Evolutionary conservation across 257 asterid species (phyloP).

Genomic region (Penstemon barbatus): DNA sequence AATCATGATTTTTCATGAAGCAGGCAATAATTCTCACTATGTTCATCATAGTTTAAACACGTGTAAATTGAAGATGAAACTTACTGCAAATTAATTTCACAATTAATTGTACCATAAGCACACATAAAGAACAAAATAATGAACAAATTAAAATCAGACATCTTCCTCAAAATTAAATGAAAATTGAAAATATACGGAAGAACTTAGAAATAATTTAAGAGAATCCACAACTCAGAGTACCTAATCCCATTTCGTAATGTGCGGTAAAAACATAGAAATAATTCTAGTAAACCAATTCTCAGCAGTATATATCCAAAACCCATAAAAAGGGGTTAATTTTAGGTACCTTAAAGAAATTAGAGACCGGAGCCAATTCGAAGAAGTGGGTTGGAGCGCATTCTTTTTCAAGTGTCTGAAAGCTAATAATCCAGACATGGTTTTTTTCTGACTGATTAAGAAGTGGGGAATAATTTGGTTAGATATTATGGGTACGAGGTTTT

Average conservation of each 20-base stretch:
- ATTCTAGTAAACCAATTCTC: not conserved
- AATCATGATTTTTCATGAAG: not conserved
- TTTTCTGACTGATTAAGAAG: too few relatives aligned
- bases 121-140: not conserved
- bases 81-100: not conserved
- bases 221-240: too few relatives aligned
- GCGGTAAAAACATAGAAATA: not conserved
- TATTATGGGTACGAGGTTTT: too few relatives aligned
- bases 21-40: not conserved
- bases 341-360: conserved; percentile 42
- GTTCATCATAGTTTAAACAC: not conserved
- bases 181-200: not conserved
- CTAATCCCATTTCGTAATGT: not conserved
- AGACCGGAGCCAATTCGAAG: conserved; percentile 26
- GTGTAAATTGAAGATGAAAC: not conserved
- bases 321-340: not conserved
- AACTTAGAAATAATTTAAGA: too few relatives aligned
- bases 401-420: conserved; percentile 42
- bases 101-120: not conserved
- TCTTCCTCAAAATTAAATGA: not conserved
- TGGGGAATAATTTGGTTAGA: too few relatives aligned
- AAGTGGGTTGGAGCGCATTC: conserved; percentile 31
- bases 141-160: not conserved
- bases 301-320: not conserved
- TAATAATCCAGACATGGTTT: conserved; percentile 42